Evolutionary conservation across 306 rosid species (phyloP), one percentile per base, ranked within the genome.

Genomic region (Oemleria cerasiformis): DNA sequence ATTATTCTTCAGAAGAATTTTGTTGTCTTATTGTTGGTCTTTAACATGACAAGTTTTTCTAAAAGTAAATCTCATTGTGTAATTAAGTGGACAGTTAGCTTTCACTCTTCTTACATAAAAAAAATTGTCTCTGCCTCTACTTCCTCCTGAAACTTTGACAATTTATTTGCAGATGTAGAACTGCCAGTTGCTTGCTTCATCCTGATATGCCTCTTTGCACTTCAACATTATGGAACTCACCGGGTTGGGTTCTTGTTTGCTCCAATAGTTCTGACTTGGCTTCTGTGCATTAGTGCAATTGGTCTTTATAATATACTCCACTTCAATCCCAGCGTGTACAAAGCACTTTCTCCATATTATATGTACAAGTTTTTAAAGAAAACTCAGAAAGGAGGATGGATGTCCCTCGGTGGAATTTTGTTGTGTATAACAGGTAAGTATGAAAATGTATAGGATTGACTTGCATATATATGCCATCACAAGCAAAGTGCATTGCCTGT

Each of bases 181-280:
- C 76, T 94, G 82, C 97, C 98, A 61, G 84, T 80, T 53, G 81
- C 91, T 25, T 91, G 98, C 84, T n/a, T 85, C 84, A 77, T 94
- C 79, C 77, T 94, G 85, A 86, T 91, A 60, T 65, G 85, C 77
- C 81, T 94, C 87, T 94, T 94, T 78, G 90, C 92, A 36, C 98
- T 94, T 80, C 98, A 94, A 79, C 98, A 91, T 82, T 94, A 78
- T 69, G 98, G 98, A 76, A 94, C 97, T 1, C 98, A 91, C 86
- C 82, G 87, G 82, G 96, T 94, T 8, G 98, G 98, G 59, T 87
- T 91, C 84, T 77, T 94, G 83, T 94, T 91, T 66, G 96, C 98
- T 62, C 98, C 97, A 12, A 75, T 94, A 79, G 96, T 94, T 49
- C 73, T 87, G 62, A 55, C 75, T 16, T 94, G 98, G 98, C 98